Percentiles rank a stretch among this genome's conserved stretches.
Conservation (phyloP, 306 rosid genomes). For the Cyclanthera cordifolia region DNA sequence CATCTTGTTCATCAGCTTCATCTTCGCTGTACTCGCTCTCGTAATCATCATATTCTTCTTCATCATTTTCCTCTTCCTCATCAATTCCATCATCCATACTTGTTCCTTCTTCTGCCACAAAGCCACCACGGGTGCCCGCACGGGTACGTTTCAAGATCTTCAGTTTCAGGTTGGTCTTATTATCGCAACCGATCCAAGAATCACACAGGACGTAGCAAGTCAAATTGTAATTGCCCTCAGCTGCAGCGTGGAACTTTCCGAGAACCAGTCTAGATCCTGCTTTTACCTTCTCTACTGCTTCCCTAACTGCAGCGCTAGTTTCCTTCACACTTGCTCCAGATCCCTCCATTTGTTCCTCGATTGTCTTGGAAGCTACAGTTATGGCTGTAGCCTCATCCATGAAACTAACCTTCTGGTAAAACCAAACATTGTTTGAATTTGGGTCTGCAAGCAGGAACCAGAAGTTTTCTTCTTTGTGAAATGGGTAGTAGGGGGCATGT, state of each 20-base stretch:
- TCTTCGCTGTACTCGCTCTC: constrained; percentile 59
- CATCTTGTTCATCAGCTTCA: constrained; percentile 34
- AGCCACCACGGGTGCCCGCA: constrained; percentile 62
- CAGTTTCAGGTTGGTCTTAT: constrained; percentile 49
- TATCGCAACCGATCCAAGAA: constrained; percentile 92
- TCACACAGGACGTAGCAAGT: constrained; percentile 80
- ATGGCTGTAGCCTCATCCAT: constrained; percentile 86
- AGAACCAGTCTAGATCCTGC: constrained; percentile 64
- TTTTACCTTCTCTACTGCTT: constrained; percentile 79
- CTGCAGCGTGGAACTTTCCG: constrained; percentile 84
- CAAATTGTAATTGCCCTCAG: constrained; percentile 77
- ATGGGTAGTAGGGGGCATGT: constrained; percentile 83
- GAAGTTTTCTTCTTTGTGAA: constrained; percentile 78
- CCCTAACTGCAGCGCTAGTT: constrained; percentile 52
- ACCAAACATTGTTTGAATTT: constrained; percentile 69
- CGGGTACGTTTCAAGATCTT: constrained; percentile 83
- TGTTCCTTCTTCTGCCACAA: constrained; percentile 41
- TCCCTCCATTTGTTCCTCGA: constrained; percentile 88
- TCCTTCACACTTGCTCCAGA: constrained; percentile 67
- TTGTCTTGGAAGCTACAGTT: constrained; percentile 72
- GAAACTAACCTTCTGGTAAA: constrained; percentile 86
- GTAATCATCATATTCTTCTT: constrained; percentile 47
- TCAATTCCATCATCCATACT: constrained; percentile 38
- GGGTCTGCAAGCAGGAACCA: constrained; percentile 85
- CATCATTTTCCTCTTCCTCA: constrained; percentile 51